A percentile compares a stretch with the other conserved stretches of the same genome.
phyloP scores from a whole-genome alignment of 192 early-diverging fungal species.

The Coemansia brasiliensis region DNA sequence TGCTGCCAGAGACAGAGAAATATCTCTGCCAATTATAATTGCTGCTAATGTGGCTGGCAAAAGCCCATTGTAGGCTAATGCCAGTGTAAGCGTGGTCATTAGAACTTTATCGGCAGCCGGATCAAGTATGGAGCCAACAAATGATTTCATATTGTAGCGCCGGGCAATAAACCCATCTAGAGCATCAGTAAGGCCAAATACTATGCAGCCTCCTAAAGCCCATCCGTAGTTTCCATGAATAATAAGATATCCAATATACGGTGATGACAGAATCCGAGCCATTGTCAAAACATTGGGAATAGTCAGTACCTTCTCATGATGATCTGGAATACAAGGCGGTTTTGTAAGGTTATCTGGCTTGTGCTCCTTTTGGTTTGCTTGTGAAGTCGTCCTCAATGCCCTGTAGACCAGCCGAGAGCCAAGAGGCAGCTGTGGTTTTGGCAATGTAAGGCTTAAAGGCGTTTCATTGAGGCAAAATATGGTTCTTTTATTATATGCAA shows the following conservation, averaged over 20 bases:
- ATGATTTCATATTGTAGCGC: slow-evolving; percentile 79
- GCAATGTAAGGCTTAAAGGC: too few species aligned
- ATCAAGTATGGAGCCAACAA: slow-evolving; percentile 87
- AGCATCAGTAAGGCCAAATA: slow-evolving; percentile 84
- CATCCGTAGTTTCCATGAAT: slow-evolving; percentile 66
- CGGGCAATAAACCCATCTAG: slow-evolving; percentile 90
- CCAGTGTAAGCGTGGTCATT: slow-evolving; percentile 86
- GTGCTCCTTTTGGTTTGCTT: too few species aligned
- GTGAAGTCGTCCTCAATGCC: too few species aligned
- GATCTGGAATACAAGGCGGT: slow-evolving; percentile 5
- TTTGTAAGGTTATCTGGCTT: too few species aligned
- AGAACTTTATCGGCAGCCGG: slow-evolving; percentile 91
- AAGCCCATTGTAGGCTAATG: slow-evolving; percentile 67
- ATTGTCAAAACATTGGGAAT: slow-evolving; percentile 88
- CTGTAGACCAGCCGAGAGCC: too few species aligned
- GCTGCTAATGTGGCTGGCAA: slow-evolving; percentile 75
- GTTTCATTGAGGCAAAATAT: too few species aligned
- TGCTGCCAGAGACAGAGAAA: slow-evolving; percentile 71
- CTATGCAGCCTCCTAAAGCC: slow-evolving; percentile 75
- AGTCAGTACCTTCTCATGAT: slow-evolving; percentile 83
- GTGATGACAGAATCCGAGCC: slow-evolving; percentile 73
- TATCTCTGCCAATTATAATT: slow-evolving; percentile 85
- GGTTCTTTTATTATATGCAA: too few species aligned
- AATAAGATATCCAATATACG: slow-evolving; percentile 89
- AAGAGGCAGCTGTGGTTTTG: too few species aligned